Percentiles rank a stretch among this genome's conserved stretches.
These are phyloP conservation scores for Sphagnum contortum DNA, from an alignment of 225 moss, liverwort and hornwort genomes.

Conservation along the genomic window DNA sequence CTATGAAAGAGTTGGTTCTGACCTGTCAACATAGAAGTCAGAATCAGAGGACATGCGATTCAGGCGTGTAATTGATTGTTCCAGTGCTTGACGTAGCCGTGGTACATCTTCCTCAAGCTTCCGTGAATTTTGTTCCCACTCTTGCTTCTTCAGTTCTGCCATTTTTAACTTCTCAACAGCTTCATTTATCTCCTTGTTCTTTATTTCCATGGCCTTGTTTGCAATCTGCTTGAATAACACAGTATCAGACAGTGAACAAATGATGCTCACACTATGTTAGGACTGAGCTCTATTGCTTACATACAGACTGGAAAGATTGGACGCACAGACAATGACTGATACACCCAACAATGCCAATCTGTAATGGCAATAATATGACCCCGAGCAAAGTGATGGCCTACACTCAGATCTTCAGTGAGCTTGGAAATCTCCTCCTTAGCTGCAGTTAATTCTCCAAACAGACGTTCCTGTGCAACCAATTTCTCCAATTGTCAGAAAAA, in stretches of 20 bases:
- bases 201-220: conserved; percentile 56
- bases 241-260: not conserved
- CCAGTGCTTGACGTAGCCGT: conserved; percentile 73
- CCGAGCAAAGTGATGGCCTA: conserved; percentile 8
- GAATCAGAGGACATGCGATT: conserved; percentile 96
- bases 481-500: not conserved
- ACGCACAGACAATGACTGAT: no score
- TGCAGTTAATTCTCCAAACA: conserved; percentile 67
- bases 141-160: conserved; percentile 38
- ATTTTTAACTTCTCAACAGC: conserved; percentile 49
- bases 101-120: conserved; percentile 83
- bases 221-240: conserved; percentile 34
- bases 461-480: conserved; percentile 53
- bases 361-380: no score
- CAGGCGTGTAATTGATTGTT: conserved; percentile 91
- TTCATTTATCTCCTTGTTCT: conserved; percentile 45
- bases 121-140: conserved; percentile 43
- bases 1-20: not conserved
- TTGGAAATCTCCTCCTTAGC: conserved; percentile 54
- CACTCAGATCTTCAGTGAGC: conserved; percentile 61
- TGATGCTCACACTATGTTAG: not conserved
- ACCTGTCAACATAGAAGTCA: conserved; percentile 93
- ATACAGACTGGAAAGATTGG: no score
- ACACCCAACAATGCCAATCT: no score
- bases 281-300: no score